phyloP scores from a whole-genome alignment of 1,139 yeast species.

The Debaryomyces psychrophilus region DNA sequence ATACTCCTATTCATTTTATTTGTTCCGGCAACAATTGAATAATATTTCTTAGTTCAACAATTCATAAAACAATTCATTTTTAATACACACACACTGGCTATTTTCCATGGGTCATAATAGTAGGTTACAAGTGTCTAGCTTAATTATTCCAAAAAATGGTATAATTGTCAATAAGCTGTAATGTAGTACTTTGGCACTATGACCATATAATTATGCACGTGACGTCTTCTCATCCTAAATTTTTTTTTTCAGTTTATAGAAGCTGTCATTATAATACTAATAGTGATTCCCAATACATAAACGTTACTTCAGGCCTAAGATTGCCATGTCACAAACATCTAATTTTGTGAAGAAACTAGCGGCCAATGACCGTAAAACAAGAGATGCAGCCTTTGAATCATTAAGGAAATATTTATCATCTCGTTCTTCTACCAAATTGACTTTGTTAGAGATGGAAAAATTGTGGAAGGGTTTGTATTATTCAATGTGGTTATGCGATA shows the following conservation, averaged over 20 bases:
- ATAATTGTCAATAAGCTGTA: neutral
- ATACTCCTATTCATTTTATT: constrained; percentile 1
- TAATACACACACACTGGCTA: neutral
- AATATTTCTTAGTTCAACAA: neutral
- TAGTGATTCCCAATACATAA: neutral
- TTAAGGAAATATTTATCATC: constrained; percentile 59
- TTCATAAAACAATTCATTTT: neutral
- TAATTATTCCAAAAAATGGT: neutral
- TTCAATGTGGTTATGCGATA: constrained; percentile 95
- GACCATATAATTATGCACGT: neutral
- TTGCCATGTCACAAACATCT: constrained; percentile 32
- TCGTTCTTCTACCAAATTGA: constrained; percentile 31
- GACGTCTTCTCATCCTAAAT: constrained; percentile 1
- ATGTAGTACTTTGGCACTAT: neutral
- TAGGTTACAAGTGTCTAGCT: neutral
- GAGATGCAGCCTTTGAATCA: constrained; percentile 77
- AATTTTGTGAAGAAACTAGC: constrained; percentile 79
- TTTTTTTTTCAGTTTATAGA: neutral
- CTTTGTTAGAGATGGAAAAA: constrained; percentile 65
- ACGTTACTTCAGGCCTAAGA: neutral
- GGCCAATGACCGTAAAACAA: constrained; percentile 72
- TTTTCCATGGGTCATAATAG: neutral
- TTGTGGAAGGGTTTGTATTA: constrained; percentile 93
- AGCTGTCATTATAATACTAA: neutral
- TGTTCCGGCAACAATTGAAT: constrained; percentile 4